Evolutionary conservation across 441 rosid genomes (phyloP).

Genomic region (Erodium moschatum): DNA sequence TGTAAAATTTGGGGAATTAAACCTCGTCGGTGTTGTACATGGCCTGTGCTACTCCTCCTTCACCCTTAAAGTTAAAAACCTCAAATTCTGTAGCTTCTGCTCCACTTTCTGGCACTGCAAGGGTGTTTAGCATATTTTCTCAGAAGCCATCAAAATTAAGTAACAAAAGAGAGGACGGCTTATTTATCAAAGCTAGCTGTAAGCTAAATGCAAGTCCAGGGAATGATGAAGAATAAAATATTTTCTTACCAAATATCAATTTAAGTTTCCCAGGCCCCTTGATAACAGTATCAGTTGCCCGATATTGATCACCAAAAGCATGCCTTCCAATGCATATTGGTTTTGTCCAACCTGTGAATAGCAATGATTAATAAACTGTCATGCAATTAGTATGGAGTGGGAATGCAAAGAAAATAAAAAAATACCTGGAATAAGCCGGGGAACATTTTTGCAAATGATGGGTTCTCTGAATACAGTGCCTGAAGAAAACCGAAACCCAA

Average conservation of each 20-base stretch:
- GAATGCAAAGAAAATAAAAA: conserved; percentile 11
- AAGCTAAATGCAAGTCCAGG: neutral
- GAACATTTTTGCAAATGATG: conserved; percentile 71
- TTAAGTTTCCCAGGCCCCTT: conserved; percentile 66
- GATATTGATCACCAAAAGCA: conserved; percentile 92
- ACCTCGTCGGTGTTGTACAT: conserved; percentile 28
- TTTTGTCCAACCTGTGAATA: conserved; percentile 71
- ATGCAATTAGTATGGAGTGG: neutral
- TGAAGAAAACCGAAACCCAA: conserved; percentile 25
- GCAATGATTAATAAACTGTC: neutral
- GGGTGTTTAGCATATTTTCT: conserved; percentile 16
- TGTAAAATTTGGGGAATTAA: neutral
- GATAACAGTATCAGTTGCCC: conserved; percentile 68
- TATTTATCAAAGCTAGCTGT: neutral
- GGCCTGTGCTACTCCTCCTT: conserved; percentile 21
- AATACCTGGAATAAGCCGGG: conserved; percentile 68
- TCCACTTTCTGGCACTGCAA: conserved; percentile 21
- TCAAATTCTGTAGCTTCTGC: conserved; percentile 18
- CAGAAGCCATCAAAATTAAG: conserved; percentile 17
- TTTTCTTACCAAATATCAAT: conserved; percentile 28
- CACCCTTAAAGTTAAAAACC: conserved; percentile 21
- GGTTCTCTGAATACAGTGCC: conserved; percentile 95
- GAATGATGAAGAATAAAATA: neutral
- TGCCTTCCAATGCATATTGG: conserved; percentile 96
- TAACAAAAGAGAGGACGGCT: neutral